Base-by-base conservation (phyloP, 306 rosid species). In the Castanea mollissima region DNA sequence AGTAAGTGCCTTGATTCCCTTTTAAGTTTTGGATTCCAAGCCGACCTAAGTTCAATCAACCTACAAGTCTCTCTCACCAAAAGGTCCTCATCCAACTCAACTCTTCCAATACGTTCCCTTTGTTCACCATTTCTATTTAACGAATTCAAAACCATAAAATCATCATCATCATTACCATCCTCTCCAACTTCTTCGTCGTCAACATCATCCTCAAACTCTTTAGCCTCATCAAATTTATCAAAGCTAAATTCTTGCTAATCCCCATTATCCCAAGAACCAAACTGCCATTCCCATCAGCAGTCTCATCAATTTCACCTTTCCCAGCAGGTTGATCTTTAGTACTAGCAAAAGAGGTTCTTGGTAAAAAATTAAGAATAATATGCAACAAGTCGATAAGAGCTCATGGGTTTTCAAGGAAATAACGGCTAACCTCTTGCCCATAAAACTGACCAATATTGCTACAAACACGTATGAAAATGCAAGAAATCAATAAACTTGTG, bases 231-330 rank as follows among this genome's bases (percentile, higher is more conserved):
- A 74, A 73, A 83, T 52, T 63, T 62, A 10, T 35, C 77, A 32
- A 75, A 78, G 34, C 57, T 67, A 2, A 55, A 63, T 35, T 58
- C 65, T 54, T 52, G 84, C 71, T 20, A 77, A 32, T 44, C 74
- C 82, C 81, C 75, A 54, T 74, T 64, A 84, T 73, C 49, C 81
- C 35, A 63, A 80, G 75, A 25, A 81, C 85, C 88, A 76, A 83
- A 65, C 81, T 67, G 63, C 73, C 73, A 64, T 55, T 46, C 71
- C 74, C 77, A 73, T 57, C 74, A 67, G 46, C 69, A 51, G 21
- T 21, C 21, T 21, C 21, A 65, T 69, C 70, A 71, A 44, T 46
- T 58, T 76, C 69, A 69, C 18, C 52, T 62, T 57, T 73, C 69
- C 83, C 81, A 58, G 63, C 84, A 52, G 10, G 25, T 76, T 23